Conservation (phyloP, 2,329 filamentous ascomycete species). For the Lachnellula subtilissima region DNA sequence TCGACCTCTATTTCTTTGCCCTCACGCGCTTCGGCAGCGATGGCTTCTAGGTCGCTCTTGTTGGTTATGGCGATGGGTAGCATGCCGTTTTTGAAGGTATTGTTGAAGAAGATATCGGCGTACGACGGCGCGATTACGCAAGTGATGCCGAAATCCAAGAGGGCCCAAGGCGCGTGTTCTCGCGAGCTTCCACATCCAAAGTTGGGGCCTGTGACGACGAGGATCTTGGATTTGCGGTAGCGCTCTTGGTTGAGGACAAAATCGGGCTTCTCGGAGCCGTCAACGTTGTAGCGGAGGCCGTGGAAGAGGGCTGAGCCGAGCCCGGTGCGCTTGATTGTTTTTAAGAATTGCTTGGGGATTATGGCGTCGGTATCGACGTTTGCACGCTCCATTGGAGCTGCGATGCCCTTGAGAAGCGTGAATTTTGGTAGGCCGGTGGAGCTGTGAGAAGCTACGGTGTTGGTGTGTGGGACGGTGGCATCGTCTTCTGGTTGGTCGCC, state of each 20-base stretch:
- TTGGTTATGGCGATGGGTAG: conserved; percentile 75
- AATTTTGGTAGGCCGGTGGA: conserved; percentile 76
- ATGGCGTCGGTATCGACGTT: conserved; percentile 99
- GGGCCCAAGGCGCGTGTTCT: conserved; percentile 95
- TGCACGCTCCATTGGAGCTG: conserved; percentile 77
- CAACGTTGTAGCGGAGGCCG: conserved; percentile 70
- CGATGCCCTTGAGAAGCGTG: conserved; percentile 75
- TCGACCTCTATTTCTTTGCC: conserved; percentile 86
- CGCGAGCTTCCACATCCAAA: conserved; percentile 92
- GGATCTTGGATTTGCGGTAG: conserved; percentile 78
- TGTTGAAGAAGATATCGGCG: conserved; percentile 98
- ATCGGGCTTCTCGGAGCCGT: conserved; percentile 68
- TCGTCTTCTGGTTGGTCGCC: conserved; percentile 59
- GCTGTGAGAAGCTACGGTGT: conserved; percentile 48
- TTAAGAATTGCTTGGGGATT: conserved; percentile 98
- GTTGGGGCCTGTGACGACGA: conserved; percentile 87
- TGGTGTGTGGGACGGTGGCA: conserved; percentile 55
- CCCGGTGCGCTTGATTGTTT: conserved; percentile 97
- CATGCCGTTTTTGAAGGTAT: conserved; percentile 99
- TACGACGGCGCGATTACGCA: conserved; percentile 88
- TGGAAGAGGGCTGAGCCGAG: conserved; percentile 86
- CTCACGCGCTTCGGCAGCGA: conserved; percentile 72
- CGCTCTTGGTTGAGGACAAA: conserved; percentile 91
- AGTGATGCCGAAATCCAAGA: conserved; percentile 94
- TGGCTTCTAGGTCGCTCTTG: conserved; percentile 57